Conservation (phyloP, 805 yeast genomes). For the Kluyveromyces wickerhamii region DNA sequence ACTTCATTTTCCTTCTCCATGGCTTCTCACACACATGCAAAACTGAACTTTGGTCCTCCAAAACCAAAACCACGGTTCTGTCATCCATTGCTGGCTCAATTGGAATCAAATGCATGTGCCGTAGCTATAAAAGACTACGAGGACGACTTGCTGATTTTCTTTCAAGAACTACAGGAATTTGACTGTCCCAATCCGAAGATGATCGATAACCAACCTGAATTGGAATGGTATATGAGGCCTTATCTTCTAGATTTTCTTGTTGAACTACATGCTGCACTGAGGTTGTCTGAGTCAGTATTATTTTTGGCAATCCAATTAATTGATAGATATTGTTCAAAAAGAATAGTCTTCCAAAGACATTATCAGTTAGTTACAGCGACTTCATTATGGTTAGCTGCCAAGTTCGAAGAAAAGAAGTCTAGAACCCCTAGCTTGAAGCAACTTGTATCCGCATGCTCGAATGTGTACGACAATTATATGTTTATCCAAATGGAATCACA, state of each 20-base stretch:
- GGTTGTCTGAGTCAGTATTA: slow-evolving; percentile 56
- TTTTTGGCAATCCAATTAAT: slow-evolving; percentile 61
- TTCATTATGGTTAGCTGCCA: slow-evolving; percentile 83
- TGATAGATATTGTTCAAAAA: slow-evolving; percentile 75
- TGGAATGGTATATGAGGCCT: slow-evolving; percentile 71
- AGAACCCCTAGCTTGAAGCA: slow-evolving; percentile 61
- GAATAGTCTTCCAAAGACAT: slow-evolving; percentile 73
- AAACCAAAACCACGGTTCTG: slow-evolving; percentile 19
- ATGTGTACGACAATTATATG: slow-evolving; percentile 53
- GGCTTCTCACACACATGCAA: too few relatives aligned
- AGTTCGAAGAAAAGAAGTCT: slow-evolving; percentile 59
- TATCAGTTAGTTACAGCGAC: slow-evolving; percentile 81
- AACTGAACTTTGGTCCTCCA: slow-evolving; percentile 19
- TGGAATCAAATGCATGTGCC: slow-evolving; percentile 38
- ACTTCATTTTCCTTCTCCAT: too few relatives aligned
- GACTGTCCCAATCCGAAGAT: slow-evolving; percentile 37
- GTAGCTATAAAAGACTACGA: slow-evolving; percentile 35
- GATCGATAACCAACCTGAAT: slow-evolving; percentile 81
- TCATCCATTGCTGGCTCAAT: slow-evolving; percentile 37
- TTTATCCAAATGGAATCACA: slow-evolving; percentile 76
- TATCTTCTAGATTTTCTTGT: slow-evolving; percentile 70
- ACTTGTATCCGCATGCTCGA: slow-evolving; percentile 57
- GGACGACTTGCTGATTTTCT: slow-evolving; percentile 31
- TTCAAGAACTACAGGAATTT: slow-evolving; percentile 26
- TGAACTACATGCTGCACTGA: slow-evolving; percentile 54